Evolutionary conservation across 257 asterid species (phyloP).

Genomic region (Petrea volubilis): DNA sequence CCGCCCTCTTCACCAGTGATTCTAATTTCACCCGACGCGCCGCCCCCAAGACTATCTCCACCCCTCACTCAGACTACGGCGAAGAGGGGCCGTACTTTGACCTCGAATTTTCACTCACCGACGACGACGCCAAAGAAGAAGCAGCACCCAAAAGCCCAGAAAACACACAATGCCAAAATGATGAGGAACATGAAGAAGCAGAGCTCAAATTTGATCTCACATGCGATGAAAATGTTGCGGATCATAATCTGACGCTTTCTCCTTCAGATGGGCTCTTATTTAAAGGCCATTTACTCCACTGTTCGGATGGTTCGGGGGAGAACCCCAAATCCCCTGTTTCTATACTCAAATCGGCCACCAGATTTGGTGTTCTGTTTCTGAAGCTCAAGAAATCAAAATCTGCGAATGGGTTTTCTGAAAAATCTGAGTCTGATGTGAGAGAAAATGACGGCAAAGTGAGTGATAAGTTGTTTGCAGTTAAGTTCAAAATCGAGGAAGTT

Average conservation of each 20-base stretch:
- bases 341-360: conserved; percentile 29
- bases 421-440: background rate
- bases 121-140: background rate
- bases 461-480: conserved; percentile 31
- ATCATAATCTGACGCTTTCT: conserved; percentile 7
- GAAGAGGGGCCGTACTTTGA: conserved; percentile 45
- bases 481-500: conserved; percentile 42
- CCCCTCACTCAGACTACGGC: conserved; percentile 24
- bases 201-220: conserved; percentile 22
- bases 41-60: conserved; percentile 12
- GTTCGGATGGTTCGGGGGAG: conserved; percentile 16
- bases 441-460: background rate
- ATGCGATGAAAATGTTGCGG: background rate
- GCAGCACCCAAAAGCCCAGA: background rate
- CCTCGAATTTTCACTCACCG: conserved; percentile 31
- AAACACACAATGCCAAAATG: conserved; percentile 1
- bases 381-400: conserved; percentile 21
- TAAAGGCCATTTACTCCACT: conserved; percentile 14
- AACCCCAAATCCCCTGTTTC: conserved; percentile 27
- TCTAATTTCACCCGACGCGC: conserved; percentile 17
- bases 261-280: conserved; percentile 17
- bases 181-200: conserved; percentile 8
- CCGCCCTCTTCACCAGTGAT: conserved; percentile 1
- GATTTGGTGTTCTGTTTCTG: conserved; percentile 21
- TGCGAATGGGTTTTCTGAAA: background rate